Percentiles rank a stretch among this genome's conserved stretches.
Evolutionary conservation across 495 filamentous ascomycete species (phyloP).

Genomic region (Bacidia gigantensis): DNA sequence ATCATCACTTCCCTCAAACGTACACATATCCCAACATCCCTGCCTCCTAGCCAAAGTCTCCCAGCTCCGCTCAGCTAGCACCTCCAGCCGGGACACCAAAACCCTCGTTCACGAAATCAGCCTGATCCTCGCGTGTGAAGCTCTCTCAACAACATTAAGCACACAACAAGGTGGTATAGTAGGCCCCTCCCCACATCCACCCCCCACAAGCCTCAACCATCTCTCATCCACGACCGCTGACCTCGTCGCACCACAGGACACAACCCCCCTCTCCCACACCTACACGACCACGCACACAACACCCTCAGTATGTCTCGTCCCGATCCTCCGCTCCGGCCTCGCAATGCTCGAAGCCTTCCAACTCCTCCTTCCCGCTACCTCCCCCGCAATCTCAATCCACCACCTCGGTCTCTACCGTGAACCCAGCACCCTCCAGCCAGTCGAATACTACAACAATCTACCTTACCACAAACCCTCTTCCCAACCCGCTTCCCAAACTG

Average conservation of each 20-base stretch:
- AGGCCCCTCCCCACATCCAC: constrained; percentile 2
- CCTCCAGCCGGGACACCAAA: constrained; percentile 65
- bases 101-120: constrained; percentile 72
- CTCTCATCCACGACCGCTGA: background rate
- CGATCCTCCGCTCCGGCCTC: constrained; percentile 79
- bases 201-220: background rate
- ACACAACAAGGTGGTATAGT: constrained; percentile 30
- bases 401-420: constrained; percentile 92
- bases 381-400: constrained; percentile 77
- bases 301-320: constrained; percentile 70
- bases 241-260: constrained; percentile 34
- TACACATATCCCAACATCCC: constrained; percentile 75
- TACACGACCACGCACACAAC: constrained; percentile 48
- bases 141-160: constrained; percentile 52
- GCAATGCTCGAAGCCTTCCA: constrained; percentile 83
- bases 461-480: constrained; percentile 50
- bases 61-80: constrained; percentile 60
- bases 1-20: constrained; percentile 46
- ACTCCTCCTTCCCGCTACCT: constrained; percentile 64
- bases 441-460: constrained; percentile 98
- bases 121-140: constrained; percentile 70
- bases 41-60: constrained; percentile 81
- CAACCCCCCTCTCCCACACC: constrained; percentile 58
- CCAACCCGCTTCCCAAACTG: background rate
- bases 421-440: constrained; percentile 65